phyloP scores from a whole-genome alignment of 129 eudicot species.

The Daucus carota region DNA sequence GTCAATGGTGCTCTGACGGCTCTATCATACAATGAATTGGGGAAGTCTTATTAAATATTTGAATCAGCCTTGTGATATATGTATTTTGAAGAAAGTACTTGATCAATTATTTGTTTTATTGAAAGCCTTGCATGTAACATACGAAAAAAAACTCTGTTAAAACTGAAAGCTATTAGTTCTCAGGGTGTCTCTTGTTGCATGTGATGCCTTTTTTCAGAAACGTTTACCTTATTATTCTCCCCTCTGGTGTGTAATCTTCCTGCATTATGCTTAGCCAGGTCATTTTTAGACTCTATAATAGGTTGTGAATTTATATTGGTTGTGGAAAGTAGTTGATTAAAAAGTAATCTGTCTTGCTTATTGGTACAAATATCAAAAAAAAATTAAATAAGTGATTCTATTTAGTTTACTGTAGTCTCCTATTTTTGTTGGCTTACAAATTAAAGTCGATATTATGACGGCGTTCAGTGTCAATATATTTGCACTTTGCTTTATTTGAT shows the following conservation, averaged over 20 bases:
- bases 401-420: not conserved
- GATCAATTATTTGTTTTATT: conserved; percentile 18
- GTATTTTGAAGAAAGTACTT: conserved; percentile 14
- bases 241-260: not conserved
- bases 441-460: not conserved
- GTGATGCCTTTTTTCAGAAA: not conserved
- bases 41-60: conserved; percentile 25
- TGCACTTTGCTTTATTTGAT: not conserved
- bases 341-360: not conserved
- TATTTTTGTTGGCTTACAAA: not conserved
- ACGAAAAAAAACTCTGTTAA: not conserved
- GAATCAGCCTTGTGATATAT: conserved; percentile 18
- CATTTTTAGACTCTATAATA: not conserved
- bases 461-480: not conserved
- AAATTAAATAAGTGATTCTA: not conserved
- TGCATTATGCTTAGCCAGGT: not conserved
- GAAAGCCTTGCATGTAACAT: not conserved
- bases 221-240: not conserved
- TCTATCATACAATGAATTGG: conserved; percentile 25
- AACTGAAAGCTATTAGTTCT: not conserved
- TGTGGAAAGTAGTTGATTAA: not conserved
- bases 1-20: conserved; percentile 28
- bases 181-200: not conserved
- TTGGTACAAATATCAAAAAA: not conserved
- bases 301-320: not conserved